Evolutionary conservation across 345 rosid species (phyloP).

Genomic region (Ricinus communis): DNA sequence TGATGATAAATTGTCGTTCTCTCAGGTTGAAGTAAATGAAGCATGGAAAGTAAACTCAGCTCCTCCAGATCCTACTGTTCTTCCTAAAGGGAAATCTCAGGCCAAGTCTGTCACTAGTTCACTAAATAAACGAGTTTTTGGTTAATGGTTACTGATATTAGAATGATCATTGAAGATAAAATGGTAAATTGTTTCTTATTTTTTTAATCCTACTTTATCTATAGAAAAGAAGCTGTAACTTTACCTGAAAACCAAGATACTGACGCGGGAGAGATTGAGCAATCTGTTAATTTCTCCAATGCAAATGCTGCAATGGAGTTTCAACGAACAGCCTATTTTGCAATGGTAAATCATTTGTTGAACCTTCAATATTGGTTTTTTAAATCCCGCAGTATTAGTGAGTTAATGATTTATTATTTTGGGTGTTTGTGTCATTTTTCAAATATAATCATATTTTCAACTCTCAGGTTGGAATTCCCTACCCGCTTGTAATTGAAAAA

Average conservation of each 20-base stretch:
- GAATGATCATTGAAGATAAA: neutral
- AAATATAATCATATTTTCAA: too few species aligned
- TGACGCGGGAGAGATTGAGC: constrained; percentile 58
- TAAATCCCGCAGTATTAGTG: too few species aligned
- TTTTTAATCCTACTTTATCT: neutral
- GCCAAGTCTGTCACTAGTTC: constrained; percentile 48
- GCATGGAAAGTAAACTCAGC: constrained; percentile 70
- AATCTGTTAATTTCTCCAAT: constrained; percentile 39
- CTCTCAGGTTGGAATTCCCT: too few species aligned
- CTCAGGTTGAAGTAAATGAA: constrained; percentile 73
- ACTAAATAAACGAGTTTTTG: neutral
- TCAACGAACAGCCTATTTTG: constrained; percentile 52
- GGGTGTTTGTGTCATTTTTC: too few species aligned
- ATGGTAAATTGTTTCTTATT: neutral
- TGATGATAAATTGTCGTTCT: neutral
- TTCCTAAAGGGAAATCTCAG: constrained; percentile 66
- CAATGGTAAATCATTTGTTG: constrained; percentile 50
- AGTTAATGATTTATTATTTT: too few species aligned
- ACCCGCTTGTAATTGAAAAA: too few species aligned
- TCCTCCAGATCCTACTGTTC: constrained; percentile 55
- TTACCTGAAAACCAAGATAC: constrained; percentile 56
- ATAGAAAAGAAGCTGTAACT: constrained; percentile 80
- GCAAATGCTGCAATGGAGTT: constrained; percentile 43
- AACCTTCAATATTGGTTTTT: neutral
- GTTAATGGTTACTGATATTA: neutral